phyloP scores from a whole-genome alignment of 139 green algal genomes.

The Spirogloea muscicola region DNA sequence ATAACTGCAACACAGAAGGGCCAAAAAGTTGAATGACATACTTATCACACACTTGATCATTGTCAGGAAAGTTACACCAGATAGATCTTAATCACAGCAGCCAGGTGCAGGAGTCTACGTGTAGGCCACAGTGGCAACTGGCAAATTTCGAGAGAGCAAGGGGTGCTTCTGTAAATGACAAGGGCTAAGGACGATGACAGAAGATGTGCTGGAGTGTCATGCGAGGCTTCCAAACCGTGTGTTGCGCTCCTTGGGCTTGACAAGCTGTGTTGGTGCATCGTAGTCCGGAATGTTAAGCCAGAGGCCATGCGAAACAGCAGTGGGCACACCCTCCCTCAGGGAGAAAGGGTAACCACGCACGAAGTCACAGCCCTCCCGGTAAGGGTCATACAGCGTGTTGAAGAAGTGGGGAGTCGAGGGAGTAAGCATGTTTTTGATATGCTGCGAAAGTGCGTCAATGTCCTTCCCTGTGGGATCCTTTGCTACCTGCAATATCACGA shows the following conservation, averaged over 20 bases:
- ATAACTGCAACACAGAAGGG: too few species aligned
- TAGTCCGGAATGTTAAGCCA: slow-evolving; percentile 99
- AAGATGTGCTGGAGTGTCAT: too few species aligned
- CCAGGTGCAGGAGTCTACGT: too few species aligned
- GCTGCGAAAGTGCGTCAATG: slow-evolving; percentile 92
- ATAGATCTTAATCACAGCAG: too few species aligned
- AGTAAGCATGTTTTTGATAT: slow-evolving; percentile 87
- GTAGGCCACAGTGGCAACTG: too few species aligned
- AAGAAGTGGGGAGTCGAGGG: slow-evolving; percentile 95
- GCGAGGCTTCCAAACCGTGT: too few species aligned
- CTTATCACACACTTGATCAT: too few species aligned
- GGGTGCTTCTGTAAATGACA: too few species aligned
- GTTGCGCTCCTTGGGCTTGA: slow-evolving; percentile 94
- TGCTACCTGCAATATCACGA: slow-evolving; percentile 40
- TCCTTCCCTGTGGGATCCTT: slow-evolving; percentile 61
- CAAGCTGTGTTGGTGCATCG: slow-evolving; percentile 94
- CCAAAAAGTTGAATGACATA: too few species aligned
- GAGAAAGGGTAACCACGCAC: slow-evolving; percentile 77
- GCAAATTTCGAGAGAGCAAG: too few species aligned
- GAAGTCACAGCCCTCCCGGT: slow-evolving; percentile 74
- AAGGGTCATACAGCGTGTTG: slow-evolving; percentile 97
- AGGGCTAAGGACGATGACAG: too few species aligned
- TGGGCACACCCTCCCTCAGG: slow-evolving; percentile 84
- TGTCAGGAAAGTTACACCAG: too few species aligned
- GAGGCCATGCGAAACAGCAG: slow-evolving; percentile 86